Conservation (phyloP, 169 alveolate species). For the Perkinsus olseni region DNA sequence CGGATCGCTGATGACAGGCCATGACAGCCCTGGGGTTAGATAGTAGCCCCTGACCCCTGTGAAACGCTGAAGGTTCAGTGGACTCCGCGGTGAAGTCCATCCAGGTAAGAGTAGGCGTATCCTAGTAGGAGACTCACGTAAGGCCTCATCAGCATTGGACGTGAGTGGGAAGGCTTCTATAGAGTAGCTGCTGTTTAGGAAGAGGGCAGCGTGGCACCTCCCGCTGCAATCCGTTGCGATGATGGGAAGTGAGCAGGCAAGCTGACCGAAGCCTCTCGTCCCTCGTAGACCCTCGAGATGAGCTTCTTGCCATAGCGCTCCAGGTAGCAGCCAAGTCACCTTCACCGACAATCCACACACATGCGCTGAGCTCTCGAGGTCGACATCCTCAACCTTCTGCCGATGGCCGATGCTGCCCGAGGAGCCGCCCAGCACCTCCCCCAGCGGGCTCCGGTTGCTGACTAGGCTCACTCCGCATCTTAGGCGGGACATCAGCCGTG, state of each 20-base stretch:
- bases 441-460: neutral
- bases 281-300: neutral
- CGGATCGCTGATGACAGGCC: neutral
- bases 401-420: neutral
- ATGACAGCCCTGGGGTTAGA: neutral
- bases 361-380: neutral
- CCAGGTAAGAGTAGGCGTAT: neutral
- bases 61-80: neutral
- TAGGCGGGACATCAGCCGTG: neutral
- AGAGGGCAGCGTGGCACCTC: neutral
- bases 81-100: neutral
- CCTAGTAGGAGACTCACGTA: neutral
- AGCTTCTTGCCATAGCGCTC: neutral
- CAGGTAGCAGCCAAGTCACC: neutral
- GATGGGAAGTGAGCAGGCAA: neutral
- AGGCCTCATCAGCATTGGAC: neutral
- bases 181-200: neutral
- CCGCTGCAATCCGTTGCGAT: neutral
- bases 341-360: neutral
- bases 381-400: neutral
- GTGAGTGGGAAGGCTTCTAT: neutral
- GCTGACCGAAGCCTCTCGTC: neutral
- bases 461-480: neutral
- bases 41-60: neutral
- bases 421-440: neutral